A percentile compares a stretch with the other conserved stretches of the same genome.
These are phyloP conservation scores for Lipomyces japonicus DNA, from an alignment of 805 yeast species.

Conservation along the genomic window DNA sequence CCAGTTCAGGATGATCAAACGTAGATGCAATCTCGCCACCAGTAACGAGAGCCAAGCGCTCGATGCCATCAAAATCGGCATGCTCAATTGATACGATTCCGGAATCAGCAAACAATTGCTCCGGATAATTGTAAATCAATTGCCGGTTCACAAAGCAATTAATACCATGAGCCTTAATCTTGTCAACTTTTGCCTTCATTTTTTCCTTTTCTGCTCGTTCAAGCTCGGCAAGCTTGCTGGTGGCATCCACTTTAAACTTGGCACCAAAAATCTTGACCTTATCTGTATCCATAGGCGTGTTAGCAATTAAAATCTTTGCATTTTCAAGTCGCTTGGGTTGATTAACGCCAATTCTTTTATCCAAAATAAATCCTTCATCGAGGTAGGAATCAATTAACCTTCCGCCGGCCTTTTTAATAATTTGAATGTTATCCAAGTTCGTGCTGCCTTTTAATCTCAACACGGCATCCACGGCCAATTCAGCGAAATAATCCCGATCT, in stretches of 20 bases:
- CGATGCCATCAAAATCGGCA: slow-evolving; percentile 97
- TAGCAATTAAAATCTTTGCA: slow-evolving; percentile 86
- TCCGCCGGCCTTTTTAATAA: slow-evolving; percentile 92
- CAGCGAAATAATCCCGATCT: slow-evolving; percentile 84
- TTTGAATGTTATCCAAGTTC: slow-evolving; percentile 85
- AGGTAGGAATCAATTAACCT: slow-evolving; percentile 84
- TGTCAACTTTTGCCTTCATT: slow-evolving; percentile 85
- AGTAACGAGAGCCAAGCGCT: slow-evolving; percentile 90
- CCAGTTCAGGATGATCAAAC: slow-evolving; percentile 85
- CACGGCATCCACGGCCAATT: slow-evolving; percentile 91
- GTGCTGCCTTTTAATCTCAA: slow-evolving; percentile 82
- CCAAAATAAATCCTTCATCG: slow-evolving; percentile 87
- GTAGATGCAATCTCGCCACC: slow-evolving; percentile 98
- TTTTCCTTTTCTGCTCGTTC: slow-evolving; percentile 90
- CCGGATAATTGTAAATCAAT: slow-evolving; percentile 96
- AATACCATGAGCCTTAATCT: slow-evolving; percentile 80
- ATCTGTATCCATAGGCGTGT: slow-evolving; percentile 91
- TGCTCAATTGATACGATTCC: slow-evolving; percentile 91
- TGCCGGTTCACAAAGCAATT: slow-evolving; percentile 94
- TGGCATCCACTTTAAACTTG: slow-evolving; percentile 92
- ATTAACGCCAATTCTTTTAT: slow-evolving; percentile 87
- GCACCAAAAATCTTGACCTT: slow-evolving; percentile 98
- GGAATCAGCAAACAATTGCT: slow-evolving; percentile 84
- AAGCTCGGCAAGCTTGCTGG: slow-evolving; percentile 87
- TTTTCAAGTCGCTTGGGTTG: slow-evolving; percentile 83